These are phyloP conservation scores for Volvariella volvacea DNA, from an alignment of 1,284 basidiomycete species.

Conservation along the genomic window DNA sequence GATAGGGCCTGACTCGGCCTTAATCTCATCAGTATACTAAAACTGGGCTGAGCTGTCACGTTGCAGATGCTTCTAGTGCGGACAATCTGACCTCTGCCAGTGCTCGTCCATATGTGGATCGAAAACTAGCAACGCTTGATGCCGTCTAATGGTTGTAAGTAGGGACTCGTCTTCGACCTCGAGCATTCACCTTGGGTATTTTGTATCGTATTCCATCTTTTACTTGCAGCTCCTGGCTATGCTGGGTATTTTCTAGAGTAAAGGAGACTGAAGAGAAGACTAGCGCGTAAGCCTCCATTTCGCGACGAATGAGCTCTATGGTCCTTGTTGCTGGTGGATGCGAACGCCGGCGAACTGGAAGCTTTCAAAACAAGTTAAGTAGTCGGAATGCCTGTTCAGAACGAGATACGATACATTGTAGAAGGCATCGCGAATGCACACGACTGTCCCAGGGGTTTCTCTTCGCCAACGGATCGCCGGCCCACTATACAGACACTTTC, in stretches of 20 bases:
- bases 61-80: constrained; percentile 23
- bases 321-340: constrained; percentile 54
- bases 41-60: constrained; percentile 20
- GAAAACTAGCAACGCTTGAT: constrained; percentile 59
- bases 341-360: constrained; percentile 70
- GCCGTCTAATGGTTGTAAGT: constrained; percentile 37
- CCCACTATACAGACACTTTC: constrained; percentile 61
- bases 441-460: constrained; percentile 68
- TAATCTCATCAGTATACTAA: constrained; percentile 63
- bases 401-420: constrained; percentile 58
- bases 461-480: constrained; percentile 66
- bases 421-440: constrained; percentile 81
- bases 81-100: constrained; percentile 48
- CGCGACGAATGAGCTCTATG: constrained; percentile 58
- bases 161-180: not conserved
- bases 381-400: constrained; percentile 7
- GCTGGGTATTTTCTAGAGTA: constrained; percentile 50
- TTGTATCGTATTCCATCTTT: constrained; percentile 32
- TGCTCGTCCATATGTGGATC: constrained; percentile 60
- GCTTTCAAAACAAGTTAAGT: constrained; percentile 30
- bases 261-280: constrained; percentile 68
- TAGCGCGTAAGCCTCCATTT: constrained; percentile 68
- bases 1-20: constrained; percentile 41
- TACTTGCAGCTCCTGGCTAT: constrained; percentile 17
- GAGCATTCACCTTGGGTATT: constrained; percentile 56